Percentiles rank a stretch among this genome's conserved stretches.
phyloP scores from a whole-genome alignment of 176 grass and related monocot species.

The Eragrostis curvula region DNA sequence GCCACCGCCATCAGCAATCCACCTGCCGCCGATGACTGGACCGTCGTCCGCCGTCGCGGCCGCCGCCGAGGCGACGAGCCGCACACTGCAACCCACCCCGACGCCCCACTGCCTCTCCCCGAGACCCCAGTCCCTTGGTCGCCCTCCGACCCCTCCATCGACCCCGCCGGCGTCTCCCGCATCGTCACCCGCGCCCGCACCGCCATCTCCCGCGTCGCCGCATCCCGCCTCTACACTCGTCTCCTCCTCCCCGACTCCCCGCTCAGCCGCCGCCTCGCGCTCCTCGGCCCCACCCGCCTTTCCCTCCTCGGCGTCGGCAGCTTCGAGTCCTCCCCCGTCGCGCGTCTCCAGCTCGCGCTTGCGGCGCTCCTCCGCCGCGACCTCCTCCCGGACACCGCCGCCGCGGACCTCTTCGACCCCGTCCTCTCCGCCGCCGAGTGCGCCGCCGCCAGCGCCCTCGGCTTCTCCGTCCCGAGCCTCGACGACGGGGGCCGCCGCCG shows the following conservation, averaged over 20 bases:
- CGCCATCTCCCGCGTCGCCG: constrained; percentile 49
- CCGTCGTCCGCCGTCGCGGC: constrained; percentile 40
- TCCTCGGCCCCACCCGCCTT: constrained; percentile 26
- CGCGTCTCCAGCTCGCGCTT: constrained; percentile 71
- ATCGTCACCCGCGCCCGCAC: constrained; percentile 49
- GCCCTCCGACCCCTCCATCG: constrained; percentile 60
- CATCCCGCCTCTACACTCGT: constrained; percentile 52
- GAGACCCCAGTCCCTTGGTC: constrained; percentile 36
- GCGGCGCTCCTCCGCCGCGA: constrained; percentile 56
- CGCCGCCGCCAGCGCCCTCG: constrained; percentile 54
- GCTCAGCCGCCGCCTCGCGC: constrained; percentile 36
- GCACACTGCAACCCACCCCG: neutral
- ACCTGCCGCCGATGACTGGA: constrained; percentile 41
- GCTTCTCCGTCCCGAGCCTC: constrained; percentile 51
- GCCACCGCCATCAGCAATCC: constrained; percentile 4
- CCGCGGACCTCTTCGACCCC: constrained; percentile 72
- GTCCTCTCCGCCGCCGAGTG: constrained; percentile 81
- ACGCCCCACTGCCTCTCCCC: constrained; percentile 12
- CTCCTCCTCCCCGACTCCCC: constrained; percentile 39
- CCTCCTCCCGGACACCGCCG: constrained; percentile 35
- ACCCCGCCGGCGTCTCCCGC: constrained; percentile 37
- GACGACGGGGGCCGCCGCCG: constrained; percentile 67
- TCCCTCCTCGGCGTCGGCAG: constrained; percentile 75
- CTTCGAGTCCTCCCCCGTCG: constrained; percentile 63
- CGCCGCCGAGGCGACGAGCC: neutral